Conservation (phyloP, 768 basidiomycete species). For the Paxillus ammoniavirescens region DNA sequence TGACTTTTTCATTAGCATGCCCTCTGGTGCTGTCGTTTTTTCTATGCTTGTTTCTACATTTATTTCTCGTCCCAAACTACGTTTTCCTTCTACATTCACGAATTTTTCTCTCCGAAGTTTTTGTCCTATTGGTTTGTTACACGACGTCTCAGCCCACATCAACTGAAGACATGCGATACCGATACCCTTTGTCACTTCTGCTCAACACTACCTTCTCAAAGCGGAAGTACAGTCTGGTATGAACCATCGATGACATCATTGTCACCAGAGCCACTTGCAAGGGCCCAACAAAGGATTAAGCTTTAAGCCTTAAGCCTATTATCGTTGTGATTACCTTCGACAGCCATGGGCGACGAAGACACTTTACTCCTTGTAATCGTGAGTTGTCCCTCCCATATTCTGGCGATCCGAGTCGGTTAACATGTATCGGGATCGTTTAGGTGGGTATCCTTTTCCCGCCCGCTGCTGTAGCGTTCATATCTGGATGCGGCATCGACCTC, state of each 20-base stretch:
- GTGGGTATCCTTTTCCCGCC: constrained; percentile 78
- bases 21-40: constrained; percentile 3
- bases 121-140: background rate
- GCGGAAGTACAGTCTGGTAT: constrained; percentile 6
- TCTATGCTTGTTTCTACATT: constrained; percentile 14
- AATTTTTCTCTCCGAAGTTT: background rate
- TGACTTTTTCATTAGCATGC: constrained; percentile 10
- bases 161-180: background rate
- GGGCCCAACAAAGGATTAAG: no score
- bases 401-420: background rate
- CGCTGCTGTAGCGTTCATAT: constrained; percentile 67
- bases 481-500: constrained; percentile 81
- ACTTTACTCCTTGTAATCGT: constrained; percentile 9
- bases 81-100: background rate
- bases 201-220: constrained; percentile 14
- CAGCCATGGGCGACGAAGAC: constrained; percentile 17
- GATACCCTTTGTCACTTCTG: background rate
- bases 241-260: constrained; percentile 21
- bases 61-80: background rate
- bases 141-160: background rate
- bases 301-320: no score
- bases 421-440: constrained; percentile 31
- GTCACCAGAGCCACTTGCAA: background rate
- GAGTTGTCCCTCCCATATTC: background rate
- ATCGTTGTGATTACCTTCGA: no score